Evolutionary conservation across 2,329 filamentous ascomycete species (phyloP).

Genomic region (Diatrype stigma): DNA sequence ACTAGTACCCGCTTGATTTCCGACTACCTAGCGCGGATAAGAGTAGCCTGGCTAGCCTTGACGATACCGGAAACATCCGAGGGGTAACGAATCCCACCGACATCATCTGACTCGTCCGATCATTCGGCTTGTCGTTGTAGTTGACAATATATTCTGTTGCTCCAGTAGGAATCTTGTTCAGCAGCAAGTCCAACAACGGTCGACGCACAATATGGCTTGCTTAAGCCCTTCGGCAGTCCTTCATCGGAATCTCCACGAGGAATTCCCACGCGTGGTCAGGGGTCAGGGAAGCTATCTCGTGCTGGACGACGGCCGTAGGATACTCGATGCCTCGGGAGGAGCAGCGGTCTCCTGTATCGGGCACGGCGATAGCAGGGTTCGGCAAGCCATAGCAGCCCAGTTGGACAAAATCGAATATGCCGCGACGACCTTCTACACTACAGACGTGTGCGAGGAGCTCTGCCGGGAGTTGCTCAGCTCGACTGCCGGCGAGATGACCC

Average conservation of each 20-base stretch:
- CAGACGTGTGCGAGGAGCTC: slow-evolving; percentile 16
- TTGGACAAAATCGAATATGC: slow-evolving; percentile 38
- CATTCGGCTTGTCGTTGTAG: too few species aligned
- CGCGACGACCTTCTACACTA: slow-evolving; percentile 30
- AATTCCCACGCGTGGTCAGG: slow-evolving; percentile 28
- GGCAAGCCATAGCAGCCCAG: slow-evolving; percentile 36
- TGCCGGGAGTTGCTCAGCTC: slow-evolving; percentile 25
- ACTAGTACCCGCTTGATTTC: too few species aligned
- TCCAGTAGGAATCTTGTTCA: too few species aligned
- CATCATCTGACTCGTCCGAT: too few species aligned
- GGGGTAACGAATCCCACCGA: too few species aligned
- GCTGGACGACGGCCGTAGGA: slow-evolving; percentile 35
- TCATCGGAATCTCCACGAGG: slow-evolving; percentile 31
- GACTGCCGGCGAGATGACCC: slow-evolving; percentile 29
- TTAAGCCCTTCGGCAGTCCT: slow-evolving; percentile 31
- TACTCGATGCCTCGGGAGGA: slow-evolving; percentile 43
- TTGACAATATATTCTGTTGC: too few species aligned
- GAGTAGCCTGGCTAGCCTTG: too few species aligned
- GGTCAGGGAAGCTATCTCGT: slow-evolving; percentile 35
- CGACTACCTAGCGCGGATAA: too few species aligned
- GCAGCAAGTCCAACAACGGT: not conserved
- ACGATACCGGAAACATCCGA: too few species aligned
- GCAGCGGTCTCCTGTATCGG: slow-evolving; percentile 44
- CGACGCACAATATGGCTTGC: slow-evolving; percentile 1
- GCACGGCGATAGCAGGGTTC: slow-evolving; percentile 38